Base-by-base conservation (phyloP, 192 early-diverging fungal genomes). In the Cladochytrium replicatum region DNA sequence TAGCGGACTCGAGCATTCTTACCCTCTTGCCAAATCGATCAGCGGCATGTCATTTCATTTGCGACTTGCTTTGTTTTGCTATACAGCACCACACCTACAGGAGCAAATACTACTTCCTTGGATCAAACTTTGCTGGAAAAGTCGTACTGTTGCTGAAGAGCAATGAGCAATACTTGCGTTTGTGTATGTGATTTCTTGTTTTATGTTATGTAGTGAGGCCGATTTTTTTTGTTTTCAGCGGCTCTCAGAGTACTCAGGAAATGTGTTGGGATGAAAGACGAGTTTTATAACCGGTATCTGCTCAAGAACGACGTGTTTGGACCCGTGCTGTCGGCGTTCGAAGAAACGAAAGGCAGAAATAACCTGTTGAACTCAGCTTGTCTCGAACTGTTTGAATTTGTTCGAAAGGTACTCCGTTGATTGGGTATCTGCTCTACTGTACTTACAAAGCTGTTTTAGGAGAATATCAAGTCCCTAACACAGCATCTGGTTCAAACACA, bases 321-420 rank as follows among this genome's bases (percentile, higher is more conserved):
- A 27, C 69, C 80, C 15, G 69, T 89, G 22, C 58, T 92, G 43
- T 64, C 67, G 4, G 55, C 77, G 15, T 72, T 88, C 31, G 25
- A 76, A 8, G 69, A 72, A 17, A 81, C 81, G 1, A 64, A 80
- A 28, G 74, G 78, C 42, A 71, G 69, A 29, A 81, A 92, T 44
- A 94, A 94, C 50, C 61, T 94, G 24, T 51, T 91, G 13, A 87
- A 91, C 46, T 93, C 91, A 4, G 85, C 93, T 1, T 93, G 86
- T 55, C 71, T 93, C 29, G 90, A 93, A 46, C 65, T 97, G 32
- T 84, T 97, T 52, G 85, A 84, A 21, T 86, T 78, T 63, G 81
- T 97, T 46, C 69, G 80, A 15, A 71, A 60, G 39, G 84, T 84
- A 68, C 41, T 50, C 37, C 2, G 30, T 22, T 40, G 2, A 22